These are phyloP conservation scores for Cucurbita argyrosperma DNA, from an alignment of 306 rosid species.

Conservation along the genomic window DNA sequence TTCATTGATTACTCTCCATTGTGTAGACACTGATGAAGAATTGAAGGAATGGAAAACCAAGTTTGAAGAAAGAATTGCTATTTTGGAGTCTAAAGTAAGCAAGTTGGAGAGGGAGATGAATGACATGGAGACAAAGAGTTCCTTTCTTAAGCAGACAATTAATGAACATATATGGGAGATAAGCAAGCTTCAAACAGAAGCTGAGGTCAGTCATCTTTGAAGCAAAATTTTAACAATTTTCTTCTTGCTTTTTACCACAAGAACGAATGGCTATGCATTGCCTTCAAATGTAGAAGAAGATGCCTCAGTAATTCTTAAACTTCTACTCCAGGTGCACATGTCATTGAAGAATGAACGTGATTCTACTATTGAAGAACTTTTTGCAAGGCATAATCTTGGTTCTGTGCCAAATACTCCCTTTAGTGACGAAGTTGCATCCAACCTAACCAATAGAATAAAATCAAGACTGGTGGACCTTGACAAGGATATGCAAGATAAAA, in stretches of 20 bases:
- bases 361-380: slow-evolving; percentile 39
- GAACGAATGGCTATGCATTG: not conserved
- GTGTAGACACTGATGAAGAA: slow-evolving; percentile 75
- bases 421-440: slow-evolving; percentile 41
- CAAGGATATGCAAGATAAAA: slow-evolving; percentile 60
- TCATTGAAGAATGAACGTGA: slow-evolving; percentile 71
- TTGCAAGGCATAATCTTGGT: slow-evolving; percentile 55
- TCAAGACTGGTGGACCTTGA: slow-evolving; percentile 59
- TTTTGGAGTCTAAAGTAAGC: slow-evolving; percentile 31
- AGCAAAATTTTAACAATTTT: not conserved
- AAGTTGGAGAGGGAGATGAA: slow-evolving; percentile 61
- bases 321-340: slow-evolving; percentile 48
- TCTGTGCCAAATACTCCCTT: slow-evolving; percentile 57
- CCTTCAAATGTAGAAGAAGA: not conserved
- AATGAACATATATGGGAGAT: slow-evolving; percentile 35
- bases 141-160: slow-evolving; percentile 24
- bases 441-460: slow-evolving; percentile 50
- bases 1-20: slow-evolving; percentile 1
- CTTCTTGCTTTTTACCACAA: not conserved
- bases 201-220: slow-evolving; percentile 43
- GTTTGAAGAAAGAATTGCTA: slow-evolving; percentile 66
- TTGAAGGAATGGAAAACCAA: slow-evolving; percentile 71
- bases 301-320: not conserved
- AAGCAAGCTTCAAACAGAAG: slow-evolving; percentile 68
- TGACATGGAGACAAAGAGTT: slow-evolving; percentile 33